Base-by-base conservation (phyloP, 2,329 filamentous ascomycete species). In the Fusarium longipes region DNA sequence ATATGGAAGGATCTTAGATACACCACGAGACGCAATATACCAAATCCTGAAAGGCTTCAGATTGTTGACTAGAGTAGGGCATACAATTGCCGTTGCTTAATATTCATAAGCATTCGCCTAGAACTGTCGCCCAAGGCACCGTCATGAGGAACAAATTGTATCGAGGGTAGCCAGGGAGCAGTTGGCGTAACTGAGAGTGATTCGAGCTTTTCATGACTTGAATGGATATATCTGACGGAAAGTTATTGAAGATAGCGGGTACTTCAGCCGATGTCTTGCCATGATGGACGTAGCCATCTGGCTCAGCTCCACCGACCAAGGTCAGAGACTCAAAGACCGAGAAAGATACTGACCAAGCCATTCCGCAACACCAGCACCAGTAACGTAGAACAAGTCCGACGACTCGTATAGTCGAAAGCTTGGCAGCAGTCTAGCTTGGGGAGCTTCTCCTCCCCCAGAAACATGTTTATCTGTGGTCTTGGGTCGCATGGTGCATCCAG, bases 331-430 rank as follows among this genome's bases (percentile, higher is more conserved):
- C 18, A 24, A 17, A 7, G 11, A 15, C 8, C 35, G 9, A 2
- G 10, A 17, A 25, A 14, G 10, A 24, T 39, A 61, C 64, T 14
- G 20, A 66, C 67, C 65, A 30, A 70, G 63, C 66, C 59, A 70
- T 29, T 70, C 63, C 22, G 66, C 66, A n/a, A 70, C 69, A 15
- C 68, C 68, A 12, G 68, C 68, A 6, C 65, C 55, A 25, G 70
- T 30, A 67, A 29, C 6, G 66, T 54, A 7, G 66, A 66, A 17
- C 65, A 63, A 14, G 70, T 60, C 60, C 63, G 68, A 8, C 63
- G 57, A 29, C 63, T 60, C 7, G 63, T 63, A 27, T 63, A 70
- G n/a, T 69, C 68, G 38, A 69, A 65, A 24, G n/a, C n/a, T n/a
- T n/a, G n/a, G n/a, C n/a, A n/a, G n/a, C n/a, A n/a, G n/a, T n/a